These are phyloP conservation scores for Agaricus blazei DNA, from an alignment of 768 basidiomycete genomes.

Conservation along the genomic window DNA sequence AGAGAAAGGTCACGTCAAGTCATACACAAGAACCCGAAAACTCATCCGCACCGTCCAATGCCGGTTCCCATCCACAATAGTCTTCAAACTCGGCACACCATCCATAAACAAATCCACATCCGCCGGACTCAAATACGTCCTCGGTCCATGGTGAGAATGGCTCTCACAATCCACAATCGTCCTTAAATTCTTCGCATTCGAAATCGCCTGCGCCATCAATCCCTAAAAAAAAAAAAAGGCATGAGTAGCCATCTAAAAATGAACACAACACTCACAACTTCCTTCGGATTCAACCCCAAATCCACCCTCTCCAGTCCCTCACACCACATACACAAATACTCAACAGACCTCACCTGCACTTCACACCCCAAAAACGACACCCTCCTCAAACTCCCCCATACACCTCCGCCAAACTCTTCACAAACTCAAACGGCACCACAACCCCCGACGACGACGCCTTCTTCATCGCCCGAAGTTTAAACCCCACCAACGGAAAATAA, in stretches of 20 bases:
- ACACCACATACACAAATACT: slow-evolving; percentile 37
- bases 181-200: slow-evolving; percentile 3
- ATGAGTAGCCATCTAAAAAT: background rate
- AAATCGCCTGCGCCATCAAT: slow-evolving; percentile 4
- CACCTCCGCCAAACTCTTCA: slow-evolving; percentile 35
- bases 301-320: slow-evolving; percentile 43
- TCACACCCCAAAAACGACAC: slow-evolving; percentile 44
- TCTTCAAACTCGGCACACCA: slow-evolving; percentile 7
- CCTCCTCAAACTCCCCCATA: slow-evolving; percentile 38
- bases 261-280: slow-evolving; percentile 32
- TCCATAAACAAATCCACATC: slow-evolving; percentile 6
- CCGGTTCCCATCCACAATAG: slow-evolving; percentile 9
- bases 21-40: background rate
- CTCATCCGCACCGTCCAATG: slow-evolving; percentile 7
- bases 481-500: slow-evolving; percentile 28
- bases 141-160: slow-evolving; percentile 9
- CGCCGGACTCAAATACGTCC: slow-evolving; percentile 5
- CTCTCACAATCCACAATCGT: slow-evolving; percentile 8
- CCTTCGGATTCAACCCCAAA: slow-evolving; percentile 45
- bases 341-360: slow-evolving; percentile 33
- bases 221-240: background rate
- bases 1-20: too few relatives aligned
- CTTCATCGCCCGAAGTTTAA: slow-evolving; percentile 40
- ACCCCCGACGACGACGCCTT: slow-evolving; percentile 16
- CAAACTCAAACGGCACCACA: slow-evolving; percentile 30